Conservation (phyloP, 208 protist species). For the Naegleria lovaniensis region DNA sequence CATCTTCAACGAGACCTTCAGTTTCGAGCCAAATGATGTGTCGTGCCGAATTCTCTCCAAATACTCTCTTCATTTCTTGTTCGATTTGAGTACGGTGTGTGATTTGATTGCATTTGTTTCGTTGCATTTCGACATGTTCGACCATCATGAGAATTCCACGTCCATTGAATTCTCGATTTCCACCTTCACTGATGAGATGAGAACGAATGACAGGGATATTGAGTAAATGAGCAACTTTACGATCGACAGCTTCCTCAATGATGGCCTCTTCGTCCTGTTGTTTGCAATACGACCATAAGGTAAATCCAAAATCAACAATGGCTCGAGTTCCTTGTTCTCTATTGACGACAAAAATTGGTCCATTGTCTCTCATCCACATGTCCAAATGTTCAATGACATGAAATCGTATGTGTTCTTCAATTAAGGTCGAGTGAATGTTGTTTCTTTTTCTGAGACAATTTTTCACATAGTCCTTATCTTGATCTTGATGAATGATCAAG, state of each 20-base stretch:
- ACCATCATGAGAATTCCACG: slow-evolving; percentile 40
- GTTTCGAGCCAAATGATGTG: slow-evolving; percentile 43
- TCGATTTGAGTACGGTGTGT: slow-evolving; percentile 29
- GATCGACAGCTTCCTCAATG: slow-evolving; percentile 6
- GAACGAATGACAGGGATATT: background rate
- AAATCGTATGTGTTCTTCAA: background rate
- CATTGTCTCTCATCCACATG: slow-evolving; percentile 43
- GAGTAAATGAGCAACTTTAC: background rate
- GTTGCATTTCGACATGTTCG: slow-evolving; percentile 42
- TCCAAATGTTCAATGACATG: background rate
- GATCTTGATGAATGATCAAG: background rate
- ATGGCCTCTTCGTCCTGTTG: background rate
- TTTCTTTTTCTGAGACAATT: background rate
- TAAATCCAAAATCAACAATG: slow-evolving; percentile 24
- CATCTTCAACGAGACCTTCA: slow-evolving; percentile 40
- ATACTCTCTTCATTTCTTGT: slow-evolving; percentile 19
- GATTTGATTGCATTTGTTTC: slow-evolving; percentile 34
- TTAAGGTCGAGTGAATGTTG: background rate
- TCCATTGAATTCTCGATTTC: slow-evolving; percentile 46
- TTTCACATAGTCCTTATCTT: background rate
- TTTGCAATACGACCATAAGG: slow-evolving; percentile 18
- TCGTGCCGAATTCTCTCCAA: background rate
- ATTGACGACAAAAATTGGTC: slow-evolving; percentile 38
- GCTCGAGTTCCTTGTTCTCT: background rate
- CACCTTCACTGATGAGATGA: slow-evolving; percentile 42